Evolutionary conservation across 768 basidiomycete species (phyloP).

Genomic region (Boletus reticuloceps): DNA sequence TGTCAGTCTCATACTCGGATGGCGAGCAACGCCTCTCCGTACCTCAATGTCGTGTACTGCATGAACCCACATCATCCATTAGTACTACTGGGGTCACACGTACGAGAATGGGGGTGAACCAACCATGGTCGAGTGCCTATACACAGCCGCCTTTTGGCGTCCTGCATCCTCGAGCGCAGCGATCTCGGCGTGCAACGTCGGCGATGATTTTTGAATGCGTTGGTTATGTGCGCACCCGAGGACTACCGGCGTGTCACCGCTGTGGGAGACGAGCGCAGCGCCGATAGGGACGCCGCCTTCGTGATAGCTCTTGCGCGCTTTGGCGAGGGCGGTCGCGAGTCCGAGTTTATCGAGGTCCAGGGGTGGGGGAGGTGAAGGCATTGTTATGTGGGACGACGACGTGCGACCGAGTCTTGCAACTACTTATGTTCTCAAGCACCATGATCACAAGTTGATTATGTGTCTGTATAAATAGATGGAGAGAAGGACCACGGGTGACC

Average conservation of each 20-base stretch:
- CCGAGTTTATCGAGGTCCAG: conserved; percentile 28
- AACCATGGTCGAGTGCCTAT: conserved; percentile 50
- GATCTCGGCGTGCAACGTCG: conserved; percentile 48
- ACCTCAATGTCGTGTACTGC: conserved; percentile 41
- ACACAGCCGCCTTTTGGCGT: conserved; percentile 41
- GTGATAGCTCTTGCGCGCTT: conserved; percentile 45
- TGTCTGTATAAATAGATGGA: too few relatives aligned
- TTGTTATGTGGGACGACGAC: too few relatives aligned
- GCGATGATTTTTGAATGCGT: conserved; percentile 42
- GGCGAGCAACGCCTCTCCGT: not conserved
- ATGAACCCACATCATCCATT: not conserved
- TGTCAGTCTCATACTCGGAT: too few relatives aligned
- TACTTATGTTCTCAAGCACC: too few relatives aligned
- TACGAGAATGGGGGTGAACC: not conserved
- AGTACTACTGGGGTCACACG: too few relatives aligned
- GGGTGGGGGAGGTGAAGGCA: too few relatives aligned
- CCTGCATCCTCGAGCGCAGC: conserved; percentile 55
- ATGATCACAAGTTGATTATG: too few relatives aligned
- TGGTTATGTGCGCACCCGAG: conserved; percentile 45
- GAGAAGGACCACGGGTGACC: too few relatives aligned
- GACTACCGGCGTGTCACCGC: conserved; percentile 13
- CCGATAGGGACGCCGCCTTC: conserved; percentile 69
- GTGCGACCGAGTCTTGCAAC: too few relatives aligned
- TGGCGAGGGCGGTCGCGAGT: conserved; percentile 31
- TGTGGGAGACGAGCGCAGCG: conserved; percentile 41